These are phyloP conservation scores for Knufia petricola DNA, from an alignment of 2,329 filamentous ascomycete genomes.

Conservation along the genomic window DNA sequence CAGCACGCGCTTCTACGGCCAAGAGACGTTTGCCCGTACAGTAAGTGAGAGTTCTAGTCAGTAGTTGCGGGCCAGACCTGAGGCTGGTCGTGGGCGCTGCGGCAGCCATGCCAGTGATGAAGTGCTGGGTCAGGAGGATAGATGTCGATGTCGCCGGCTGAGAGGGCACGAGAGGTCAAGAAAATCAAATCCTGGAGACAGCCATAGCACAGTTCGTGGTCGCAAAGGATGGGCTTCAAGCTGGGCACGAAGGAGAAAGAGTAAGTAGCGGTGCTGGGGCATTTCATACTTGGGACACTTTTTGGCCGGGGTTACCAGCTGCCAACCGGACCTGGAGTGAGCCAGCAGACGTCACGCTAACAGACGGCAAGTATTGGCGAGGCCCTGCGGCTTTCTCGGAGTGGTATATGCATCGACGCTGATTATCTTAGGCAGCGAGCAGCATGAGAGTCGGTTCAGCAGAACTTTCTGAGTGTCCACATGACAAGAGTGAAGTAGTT, in stretches of 20 bases:
- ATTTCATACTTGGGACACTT: neutral
- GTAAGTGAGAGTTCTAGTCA: slow-evolving; percentile 10
- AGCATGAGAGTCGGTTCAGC: neutral
- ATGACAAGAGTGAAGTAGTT: no score
- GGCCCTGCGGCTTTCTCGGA: neutral
- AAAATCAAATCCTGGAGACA: neutral
- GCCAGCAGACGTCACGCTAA: neutral
- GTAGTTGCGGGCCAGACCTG: neutral
- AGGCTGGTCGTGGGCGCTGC: neutral
- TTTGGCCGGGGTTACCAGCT: neutral
- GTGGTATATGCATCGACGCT: neutral
- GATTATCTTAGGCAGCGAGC: no score
- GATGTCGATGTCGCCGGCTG: no score
- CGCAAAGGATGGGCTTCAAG: neutral
- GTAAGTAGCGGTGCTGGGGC: no score
- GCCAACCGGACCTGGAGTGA: neutral
- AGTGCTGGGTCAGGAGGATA: neutral
- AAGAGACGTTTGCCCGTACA: slow-evolving; percentile 20
- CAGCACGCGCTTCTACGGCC: slow-evolving; percentile 19
- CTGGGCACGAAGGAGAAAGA: neutral
- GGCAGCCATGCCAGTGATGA: slow-evolving; percentile 1
- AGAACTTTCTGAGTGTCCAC: no score
- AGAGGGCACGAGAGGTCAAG: neutral
- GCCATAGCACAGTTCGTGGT: neutral
- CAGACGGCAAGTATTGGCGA: neutral